Evolutionary conservation across 257 asterid species (phyloP), one percentile per base, ranked within the genome.

Genomic region (Ligustrum vulgare): DNA sequence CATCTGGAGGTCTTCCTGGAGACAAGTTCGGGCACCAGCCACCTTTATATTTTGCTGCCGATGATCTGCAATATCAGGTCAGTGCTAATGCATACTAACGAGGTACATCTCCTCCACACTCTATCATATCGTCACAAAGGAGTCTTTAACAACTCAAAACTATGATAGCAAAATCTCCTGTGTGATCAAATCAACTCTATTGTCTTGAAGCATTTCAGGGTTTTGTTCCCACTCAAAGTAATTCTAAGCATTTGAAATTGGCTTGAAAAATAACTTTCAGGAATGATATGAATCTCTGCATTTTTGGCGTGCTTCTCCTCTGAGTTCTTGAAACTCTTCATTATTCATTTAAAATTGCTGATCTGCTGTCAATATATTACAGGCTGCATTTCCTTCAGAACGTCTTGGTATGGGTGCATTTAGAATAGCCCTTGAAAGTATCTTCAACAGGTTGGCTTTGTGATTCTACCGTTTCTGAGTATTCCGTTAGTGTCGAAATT

Each of bases 371-470:
- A 31, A 72, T 69, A 69, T 33, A 67, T 69, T 73, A 70, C 82
- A 89, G 91, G 94, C 91, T 70, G 90, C 90, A 32, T 89, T 89
- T 82, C 91, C 91, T 47, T 82, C 84, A 3, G 84, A 89, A 83
- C 91, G 91, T 58, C 91, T 89, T 64, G 93, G 93, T 73, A 82
- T 86, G 85, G 93, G 93, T 58, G 91, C 93, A 69, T 89, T 89
- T 76, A 83, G 91, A 75, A 86, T 80, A 67, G 89, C 94, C 37
- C 90, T 89, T 49, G 90, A 87, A 83, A 85, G 88, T 75, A 81
- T 89, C 76, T 89, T 86, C 82, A 87, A 84, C 86, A 84, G 92
- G 92, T 87, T 43, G 72, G 77, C 58, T 64, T 67, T 60, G 69
- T 25, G 35, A 25, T 39, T 64, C 63, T 67, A 28, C 58, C 18